phyloP scores from a whole-genome alignment of 1,139 yeast genomes.

The Candida pseudocylindracea region DNA sequence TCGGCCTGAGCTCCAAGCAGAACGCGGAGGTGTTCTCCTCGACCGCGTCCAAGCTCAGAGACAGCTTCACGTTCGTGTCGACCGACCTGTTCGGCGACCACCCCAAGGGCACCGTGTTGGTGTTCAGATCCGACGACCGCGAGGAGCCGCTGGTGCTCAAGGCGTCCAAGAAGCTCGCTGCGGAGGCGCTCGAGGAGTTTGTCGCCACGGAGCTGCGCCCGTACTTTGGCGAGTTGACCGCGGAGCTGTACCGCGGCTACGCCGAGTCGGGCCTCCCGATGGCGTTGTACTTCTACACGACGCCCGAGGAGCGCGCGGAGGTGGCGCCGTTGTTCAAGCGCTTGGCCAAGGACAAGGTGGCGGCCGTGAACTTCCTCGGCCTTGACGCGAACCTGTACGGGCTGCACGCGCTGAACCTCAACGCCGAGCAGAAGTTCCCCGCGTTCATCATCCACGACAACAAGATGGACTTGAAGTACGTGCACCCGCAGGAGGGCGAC shows the following conservation, averaged over 20 bases:
- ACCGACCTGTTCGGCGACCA: conserved; percentile 15
- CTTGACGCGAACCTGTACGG: conserved; percentile 69
- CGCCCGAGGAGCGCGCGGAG: conserved; percentile 40
- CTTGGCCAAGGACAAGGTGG: conserved; percentile 58
- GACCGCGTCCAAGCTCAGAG: conserved; percentile 14
- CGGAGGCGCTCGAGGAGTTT: conserved; percentile 25
- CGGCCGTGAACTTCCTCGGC: conserved; percentile 71
- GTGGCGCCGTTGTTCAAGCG: conserved; percentile 28
- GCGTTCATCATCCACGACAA: conserved; percentile 74
- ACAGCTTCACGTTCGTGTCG: conserved; percentile 8
- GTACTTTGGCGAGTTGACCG: conserved; percentile 75
- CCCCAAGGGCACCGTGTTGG: conserved; percentile 24
- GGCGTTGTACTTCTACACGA: conserved; percentile 69
- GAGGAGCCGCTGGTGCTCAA: conserved; percentile 4
- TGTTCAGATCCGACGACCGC: conserved; percentile 3
- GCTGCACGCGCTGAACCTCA: conserved; percentile 73
- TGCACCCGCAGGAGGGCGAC: conserved; percentile 24
- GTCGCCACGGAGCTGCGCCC: conserved; percentile 58
- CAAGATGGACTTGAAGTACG: conserved; percentile 48
- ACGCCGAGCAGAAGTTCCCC: conserved; percentile 73
- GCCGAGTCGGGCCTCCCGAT: conserved; percentile 56
- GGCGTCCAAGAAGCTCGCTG: neutral
- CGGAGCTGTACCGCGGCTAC: conserved; percentile 59
- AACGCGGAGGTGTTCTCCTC: conserved; percentile 39
- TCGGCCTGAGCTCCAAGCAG: conserved; percentile 8